Base-by-base conservation (phyloP, 2,329 filamentous ascomycete species). In the Trichoderma simmonsii region DNA sequence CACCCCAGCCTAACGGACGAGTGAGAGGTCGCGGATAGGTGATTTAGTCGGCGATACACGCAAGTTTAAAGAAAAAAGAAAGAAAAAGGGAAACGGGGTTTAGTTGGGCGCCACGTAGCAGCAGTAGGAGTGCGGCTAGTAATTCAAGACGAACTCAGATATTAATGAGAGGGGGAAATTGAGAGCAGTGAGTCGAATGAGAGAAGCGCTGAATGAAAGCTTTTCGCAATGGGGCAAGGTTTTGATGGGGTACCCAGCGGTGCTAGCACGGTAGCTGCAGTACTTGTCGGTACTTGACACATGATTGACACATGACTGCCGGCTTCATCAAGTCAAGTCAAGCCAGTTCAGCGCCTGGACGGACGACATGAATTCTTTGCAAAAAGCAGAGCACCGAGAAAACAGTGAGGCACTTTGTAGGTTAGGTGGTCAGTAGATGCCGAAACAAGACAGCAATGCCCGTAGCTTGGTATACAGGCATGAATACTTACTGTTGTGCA, bases 11-110 rank as follows among this genome's bases (percentile, higher is more conserved):
- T 39, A 15, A 36, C 74, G 85, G 84, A 72, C 83, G 81, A 24
- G 82, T 76, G 14, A 86, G 79, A 9, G 82, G 81, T 51, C 81
- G 82, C 43, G 30, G 26, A 21, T 51, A 18, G 9, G 54, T 26
- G 54, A 21, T 54, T 54, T 54, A 21, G 48, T 54, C 48, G 48
- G 48, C 48, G 48, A 54, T 14, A 54, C 48, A 54, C 34, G 34
- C 34, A 24, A 24, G 48, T 21, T 12, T 21, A n/a, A 12, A n/a
- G 11, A 28, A 14, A 57, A 57, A 57, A 28, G 18, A 59, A 18
- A 3, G 18, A 60, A 11, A 32, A 43, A 8, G 39, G 39, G 36
- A 18, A n/a, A 59, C 18, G 7, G 43, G 6, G 18, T 12, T 54
- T 32, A 4, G 39, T n/a, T 11, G n/a, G 12, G 3, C 15, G 34